Base-by-base conservation (phyloP, 2,329 filamentous ascomycete species). In the Madurella fahalii region DNA sequence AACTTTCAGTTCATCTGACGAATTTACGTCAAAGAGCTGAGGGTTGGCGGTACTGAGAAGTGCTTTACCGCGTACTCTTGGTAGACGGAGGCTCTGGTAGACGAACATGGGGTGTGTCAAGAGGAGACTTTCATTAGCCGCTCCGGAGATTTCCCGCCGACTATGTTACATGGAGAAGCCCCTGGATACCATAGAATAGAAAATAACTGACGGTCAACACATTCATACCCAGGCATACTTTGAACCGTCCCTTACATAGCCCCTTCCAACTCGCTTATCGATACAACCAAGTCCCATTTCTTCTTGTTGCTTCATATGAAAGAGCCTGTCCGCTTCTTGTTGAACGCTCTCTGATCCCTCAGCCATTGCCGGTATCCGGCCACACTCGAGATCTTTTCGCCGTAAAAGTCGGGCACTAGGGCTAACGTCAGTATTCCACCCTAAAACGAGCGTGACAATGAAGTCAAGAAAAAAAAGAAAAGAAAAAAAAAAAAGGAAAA, bases 291-390 rank as follows among this genome's bases (percentile, higher is more conserved):
- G 13, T 16, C 25, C 25, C 25, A 7, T 25, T 4, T 37, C 34
- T 25, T 1, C 30, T 51, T 34, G 5, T 7, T 40, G 39, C 44
- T 52, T 75, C 71, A 86, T 60, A 85, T 72, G 71, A 85, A 84
- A 65, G 75, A 20, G 9, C 52, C 82, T 62, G 76, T 83, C 70
- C 84, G 85, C 83, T 95, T 95, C 78, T 91, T 91, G 76, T 95
- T 96, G 76, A 96, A 99, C 9, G 92, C 93, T 59, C 93, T 81
- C 78, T 97, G 94, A 68, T 99, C 94, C 79, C 96, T 97, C 67
- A 99, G 75, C 94, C 94, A 99, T 71, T 90, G 86, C 66, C 94
- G 80, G 72, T 97, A 99, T 45, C 90, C 92, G 51, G 85, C 80
- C 18, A 97, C 90, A 65, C 91, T 96, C 49, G 89, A 89, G 65